Conservation (phyloP, 441 rosid genomes). For the Capsella rubella region DNA sequence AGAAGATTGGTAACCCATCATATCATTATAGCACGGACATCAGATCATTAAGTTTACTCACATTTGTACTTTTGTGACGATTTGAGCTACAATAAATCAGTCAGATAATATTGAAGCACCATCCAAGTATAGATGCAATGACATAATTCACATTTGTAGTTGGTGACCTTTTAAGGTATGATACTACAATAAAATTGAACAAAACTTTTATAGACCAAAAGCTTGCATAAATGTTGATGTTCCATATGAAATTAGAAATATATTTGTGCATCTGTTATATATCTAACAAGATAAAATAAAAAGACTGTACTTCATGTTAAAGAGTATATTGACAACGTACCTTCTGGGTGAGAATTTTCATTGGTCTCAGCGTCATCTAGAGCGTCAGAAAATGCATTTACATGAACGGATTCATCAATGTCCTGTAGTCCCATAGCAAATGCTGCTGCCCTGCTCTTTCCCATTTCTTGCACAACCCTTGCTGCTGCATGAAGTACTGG, state of each 20-base stretch:
- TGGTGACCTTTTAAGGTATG: slow-evolving; percentile 20
- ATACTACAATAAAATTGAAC: slow-evolving; percentile 20
- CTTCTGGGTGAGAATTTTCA: slow-evolving; percentile 89
- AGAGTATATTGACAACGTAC: slow-evolving; percentile 45
- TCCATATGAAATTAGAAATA: slow-evolving; percentile 26
- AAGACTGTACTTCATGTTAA: slow-evolving; percentile 10
- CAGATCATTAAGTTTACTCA: slow-evolving; percentile 14
- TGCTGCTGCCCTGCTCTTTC: slow-evolving; percentile 98
- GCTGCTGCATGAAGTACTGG: slow-evolving; percentile 99
- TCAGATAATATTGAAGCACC: slow-evolving; percentile 29
- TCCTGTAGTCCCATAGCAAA: slow-evolving; percentile 94
- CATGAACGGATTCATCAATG: slow-evolving; percentile 88
- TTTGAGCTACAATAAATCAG: slow-evolving; percentile 27
- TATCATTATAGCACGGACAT: slow-evolving; percentile 4
- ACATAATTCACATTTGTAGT: slow-evolving; percentile 7
- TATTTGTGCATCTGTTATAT: slow-evolving; percentile 20
- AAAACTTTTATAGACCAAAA: slow-evolving; percentile 18
- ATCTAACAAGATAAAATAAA: slow-evolving; percentile 15
- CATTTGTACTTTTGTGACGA: background rate
- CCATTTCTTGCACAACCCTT: slow-evolving; percentile 99
- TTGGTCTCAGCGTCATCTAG: slow-evolving; percentile 79
- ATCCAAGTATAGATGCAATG: slow-evolving; percentile 27
- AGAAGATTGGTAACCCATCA: slow-evolving; percentile 22
- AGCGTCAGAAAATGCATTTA: slow-evolving; percentile 66
- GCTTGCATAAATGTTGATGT: slow-evolving; percentile 28